A percentile compares a stretch with the other conserved stretches of the same genome.
These are phyloP conservation scores for Neurospora crassa DNA, from an alignment of 2,329 filamentous ascomycete species.

Conservation along the genomic window DNA sequence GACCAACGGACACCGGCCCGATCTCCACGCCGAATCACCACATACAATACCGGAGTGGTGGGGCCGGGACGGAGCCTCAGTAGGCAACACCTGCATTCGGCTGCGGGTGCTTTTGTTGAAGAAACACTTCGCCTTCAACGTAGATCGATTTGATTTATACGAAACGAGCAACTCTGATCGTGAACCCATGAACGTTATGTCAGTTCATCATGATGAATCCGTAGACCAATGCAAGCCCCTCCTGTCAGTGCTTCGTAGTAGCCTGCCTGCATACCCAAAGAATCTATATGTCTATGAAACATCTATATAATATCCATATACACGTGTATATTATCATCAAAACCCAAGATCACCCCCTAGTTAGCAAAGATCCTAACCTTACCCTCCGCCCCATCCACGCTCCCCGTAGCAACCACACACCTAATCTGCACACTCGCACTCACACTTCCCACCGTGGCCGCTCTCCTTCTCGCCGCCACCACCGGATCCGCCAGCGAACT, in stretches of 20 bases:
- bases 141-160: neutral
- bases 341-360: constrained; percentile 15
- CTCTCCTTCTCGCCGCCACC: constrained; percentile 21
- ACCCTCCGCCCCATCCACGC: constrained; percentile 51
- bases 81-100: neutral
- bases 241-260: neutral
- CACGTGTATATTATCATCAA: neutral
- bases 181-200: neutral
- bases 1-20: neutral
- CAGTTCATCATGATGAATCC: neutral
- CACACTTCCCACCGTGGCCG: constrained; percentile 35
- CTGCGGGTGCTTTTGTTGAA: neutral
- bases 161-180: neutral
- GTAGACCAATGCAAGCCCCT: neutral
- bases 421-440: constrained; percentile 54
- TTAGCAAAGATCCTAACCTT: constrained; percentile 68
- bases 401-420: constrained; percentile 77
- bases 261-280: neutral
- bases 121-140: neutral
- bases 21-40: neutral
- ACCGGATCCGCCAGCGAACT: constrained; percentile 31
- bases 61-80: neutral
- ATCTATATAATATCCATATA: neutral
- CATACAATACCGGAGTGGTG: too few relatives aligned
- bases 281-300: neutral